A percentile compares a stretch with the other conserved stretches of the same genome.
Conservation (phyloP, 2,329 filamentous ascomycete species). For the Ophiostoma australiae region DNA sequence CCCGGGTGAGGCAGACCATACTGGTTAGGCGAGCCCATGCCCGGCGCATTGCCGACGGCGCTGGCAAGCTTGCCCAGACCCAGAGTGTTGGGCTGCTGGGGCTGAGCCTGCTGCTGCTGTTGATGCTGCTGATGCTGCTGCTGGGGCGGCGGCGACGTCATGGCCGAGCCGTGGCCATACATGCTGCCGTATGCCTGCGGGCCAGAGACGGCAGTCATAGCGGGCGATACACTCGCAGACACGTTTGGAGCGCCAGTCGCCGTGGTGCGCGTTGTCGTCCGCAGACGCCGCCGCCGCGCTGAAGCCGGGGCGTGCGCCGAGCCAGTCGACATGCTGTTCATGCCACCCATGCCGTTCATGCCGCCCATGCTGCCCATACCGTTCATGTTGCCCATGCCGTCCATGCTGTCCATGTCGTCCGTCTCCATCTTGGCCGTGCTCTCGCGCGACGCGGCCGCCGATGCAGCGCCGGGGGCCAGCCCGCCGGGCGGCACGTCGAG, state of each 20-base stretch:
- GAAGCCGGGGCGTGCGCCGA: not conserved
- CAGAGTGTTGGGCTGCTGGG: not conserved
- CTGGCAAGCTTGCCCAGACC: conserved; percentile 8
- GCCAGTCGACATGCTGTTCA: not conserved
- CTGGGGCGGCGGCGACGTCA: not conserved
- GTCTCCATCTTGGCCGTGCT: not conserved
- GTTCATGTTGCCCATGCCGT: conserved; percentile 15
- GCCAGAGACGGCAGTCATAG: not conserved
- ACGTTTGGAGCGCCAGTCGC: not conserved
- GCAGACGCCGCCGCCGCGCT: not conserved
- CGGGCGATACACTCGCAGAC: not conserved
- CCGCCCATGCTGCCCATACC: not conserved
- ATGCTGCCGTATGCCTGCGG: conserved; percentile 13
- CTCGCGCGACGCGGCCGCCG: not conserved
- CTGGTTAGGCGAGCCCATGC: conserved; percentile 8
- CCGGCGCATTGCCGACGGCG: not conserved
- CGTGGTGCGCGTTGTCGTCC: not conserved
- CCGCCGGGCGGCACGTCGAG: conserved; percentile 27
- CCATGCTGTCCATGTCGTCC: not conserved
- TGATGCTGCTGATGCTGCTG: not conserved
- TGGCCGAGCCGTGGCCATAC: conserved; percentile 11
- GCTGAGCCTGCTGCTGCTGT: conserved; percentile 11
- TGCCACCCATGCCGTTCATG: not conserved
- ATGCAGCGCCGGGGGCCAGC: not conserved
- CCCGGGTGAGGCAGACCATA: conserved; percentile 15